Base-by-base conservation (phyloP, 345 rosid genomes). In the Laguncularia racemosa region DNA sequence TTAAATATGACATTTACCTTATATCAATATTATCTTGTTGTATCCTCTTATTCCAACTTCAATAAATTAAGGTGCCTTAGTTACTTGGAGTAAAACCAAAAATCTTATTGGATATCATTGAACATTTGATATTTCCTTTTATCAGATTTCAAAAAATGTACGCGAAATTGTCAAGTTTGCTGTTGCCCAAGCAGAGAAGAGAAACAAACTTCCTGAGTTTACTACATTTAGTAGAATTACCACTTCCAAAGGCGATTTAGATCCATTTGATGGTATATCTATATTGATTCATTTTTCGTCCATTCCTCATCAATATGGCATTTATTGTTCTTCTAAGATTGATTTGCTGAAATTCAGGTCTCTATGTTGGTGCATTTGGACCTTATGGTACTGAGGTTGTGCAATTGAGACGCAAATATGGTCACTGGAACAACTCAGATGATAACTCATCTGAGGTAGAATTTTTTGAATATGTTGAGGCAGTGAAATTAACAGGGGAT, bases 401-500 rank as follows among this genome's bases (percentile, higher is more conserved):
- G 21, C 98, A 92, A 65, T 69, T 92, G 67, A 92, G 79, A 67
- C 92, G 91, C 50, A 86, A 84, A 79, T 88, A 68, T 65, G 98
- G 98, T 63, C 86, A 74, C 21, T 92, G 98, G 98, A 74, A 68
- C 69, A 81, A 60, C 73, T 71, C 53, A 15, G 89, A 73, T 46
- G 80, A 59, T 56, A 62, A 77, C 38, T 61, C 88, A 49, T 70
- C 91, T 6, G 92, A 85, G 56, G 72, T 82, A 55, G 95, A 89
- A 67, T 83, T 83, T 72, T 89, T 80, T 69, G 98, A 92, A 73
- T 92, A 86, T 58, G 98, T 92, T 26, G 98, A 92, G 75, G 98
- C 98, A 14, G 91, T 86, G 72, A 92, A 86, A 81, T 73, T 92
- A 63, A 92, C 97, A n/a, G 98, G 98, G 56, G 98, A 92, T 76